These are phyloP conservation scores for Fragaria iinumae DNA, from an alignment of 306 rosid species.

Conservation along the genomic window DNA sequence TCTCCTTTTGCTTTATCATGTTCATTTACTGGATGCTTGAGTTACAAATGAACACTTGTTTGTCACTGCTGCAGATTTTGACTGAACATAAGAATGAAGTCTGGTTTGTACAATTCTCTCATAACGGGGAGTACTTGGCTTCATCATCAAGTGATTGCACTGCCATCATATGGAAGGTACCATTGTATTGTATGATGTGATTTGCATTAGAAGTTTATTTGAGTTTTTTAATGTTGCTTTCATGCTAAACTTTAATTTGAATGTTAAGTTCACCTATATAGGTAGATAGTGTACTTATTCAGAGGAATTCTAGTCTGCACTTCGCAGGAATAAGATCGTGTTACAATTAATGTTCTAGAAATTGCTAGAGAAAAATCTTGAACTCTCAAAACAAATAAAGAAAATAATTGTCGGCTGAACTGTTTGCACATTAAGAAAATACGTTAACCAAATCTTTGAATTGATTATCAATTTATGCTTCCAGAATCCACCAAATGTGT, in stretches of 20 bases:
- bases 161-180: conserved; percentile 92
- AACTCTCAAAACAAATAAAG: not conserved
- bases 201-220: not conserved
- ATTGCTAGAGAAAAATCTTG: not conserved
- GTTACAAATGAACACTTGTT: conserved; percentile 19
- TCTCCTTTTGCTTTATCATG: not conserved
- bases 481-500: not conserved
- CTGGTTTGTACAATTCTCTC: conserved; percentile 93
- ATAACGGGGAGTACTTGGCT: conserved; percentile 78
- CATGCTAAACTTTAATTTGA: conserved; percentile 9
- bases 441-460: not conserved
- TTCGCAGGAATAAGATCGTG: not conserved
- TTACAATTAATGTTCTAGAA: not conserved
- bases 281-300: not conserved
- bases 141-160: conserved; percentile 87
- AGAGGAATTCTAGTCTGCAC: not conserved
- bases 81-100: conserved; percentile 85
- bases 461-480: not conserved
- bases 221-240: conserved; percentile 19
- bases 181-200: conserved; percentile 16
- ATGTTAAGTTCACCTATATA: not conserved
- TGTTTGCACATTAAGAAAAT: not conserved
- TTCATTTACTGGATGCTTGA: conserved; percentile 11
- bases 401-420: not conserved
- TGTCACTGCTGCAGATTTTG: conserved; percentile 63